A percentile compares a stretch with the other conserved stretches of the same genome.
Evolutionary conservation across 192 early-diverging fungal genomes (phyloP).

Genomic region (Coemansia sp.): DNA sequence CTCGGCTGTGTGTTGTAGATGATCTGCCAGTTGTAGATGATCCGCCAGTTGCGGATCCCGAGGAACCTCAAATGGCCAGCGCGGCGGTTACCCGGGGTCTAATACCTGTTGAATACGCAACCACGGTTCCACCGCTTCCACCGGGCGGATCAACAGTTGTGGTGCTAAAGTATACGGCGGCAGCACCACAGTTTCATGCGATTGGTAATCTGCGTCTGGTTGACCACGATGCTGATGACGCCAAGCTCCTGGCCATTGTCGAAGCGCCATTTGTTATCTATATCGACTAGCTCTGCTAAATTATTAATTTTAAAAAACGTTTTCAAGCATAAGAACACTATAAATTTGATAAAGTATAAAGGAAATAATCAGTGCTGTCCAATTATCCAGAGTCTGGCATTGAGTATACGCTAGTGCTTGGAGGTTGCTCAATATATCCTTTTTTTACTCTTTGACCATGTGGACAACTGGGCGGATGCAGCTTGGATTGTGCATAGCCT

Average conservation of each 20-base stretch:
- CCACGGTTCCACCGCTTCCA: conserved; percentile 30
- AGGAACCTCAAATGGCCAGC: background rate
- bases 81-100: conserved; percentile 12
- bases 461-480: conserved; percentile 57
- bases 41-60: background rate
- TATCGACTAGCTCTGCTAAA: conserved; percentile 14
- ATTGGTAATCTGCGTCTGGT: conserved; percentile 26
- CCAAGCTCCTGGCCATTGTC: conserved; percentile 25
- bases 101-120: conserved; percentile 15
- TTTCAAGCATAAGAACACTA: too few species aligned
- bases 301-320: background rate
- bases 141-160: conserved; percentile 37
- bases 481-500: conserved; percentile 79
- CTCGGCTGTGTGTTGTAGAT: conserved; percentile 30
- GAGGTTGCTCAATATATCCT: too few species aligned
- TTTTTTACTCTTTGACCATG: conserved; percentile 31
- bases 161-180: conserved; percentile 35
- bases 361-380: too few species aligned
- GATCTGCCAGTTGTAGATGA: conserved; percentile 20
- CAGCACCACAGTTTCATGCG: conserved; percentile 45
- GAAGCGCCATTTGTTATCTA: conserved; percentile 48
- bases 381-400: too few species aligned
- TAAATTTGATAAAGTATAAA: too few species aligned
- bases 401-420: too few species aligned
- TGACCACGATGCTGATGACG: conserved; percentile 25